Percentiles rank a stretch among this genome's conserved stretches.
Evolutionary conservation across 2,329 filamentous ascomycete genomes (phyloP).

Genomic region (Drechslera avenae): DNA sequence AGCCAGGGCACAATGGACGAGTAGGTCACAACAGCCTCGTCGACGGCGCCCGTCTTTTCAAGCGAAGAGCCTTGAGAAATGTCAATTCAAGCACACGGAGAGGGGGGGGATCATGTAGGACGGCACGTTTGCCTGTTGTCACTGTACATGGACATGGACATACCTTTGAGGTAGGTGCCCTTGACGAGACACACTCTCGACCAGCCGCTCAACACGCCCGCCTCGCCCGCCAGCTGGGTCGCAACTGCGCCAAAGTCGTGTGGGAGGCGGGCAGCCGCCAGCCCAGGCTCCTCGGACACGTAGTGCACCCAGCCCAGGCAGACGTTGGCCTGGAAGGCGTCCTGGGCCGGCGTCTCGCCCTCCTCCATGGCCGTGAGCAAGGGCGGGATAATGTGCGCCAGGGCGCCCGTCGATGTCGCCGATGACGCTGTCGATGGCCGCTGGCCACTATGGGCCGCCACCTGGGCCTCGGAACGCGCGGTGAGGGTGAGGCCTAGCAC

Average conservation of each 20-base stretch:
- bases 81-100: too few relatives aligned
- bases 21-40: conserved; percentile 71
- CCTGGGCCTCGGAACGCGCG: conserved; percentile 54
- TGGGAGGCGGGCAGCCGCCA: conserved; percentile 67
- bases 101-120: too few relatives aligned
- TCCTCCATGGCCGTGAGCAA: conserved; percentile 49
- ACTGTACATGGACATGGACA: conserved; percentile 23
- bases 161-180: conserved; percentile 76
- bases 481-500: conserved; percentile 53
- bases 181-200: conserved; percentile 82
- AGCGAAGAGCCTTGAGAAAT: conserved; percentile 51
- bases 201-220: conserved; percentile 68
- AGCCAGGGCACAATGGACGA: conserved; percentile 69
- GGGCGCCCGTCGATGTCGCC: conserved; percentile 31
- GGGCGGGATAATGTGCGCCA: conserved; percentile 48
- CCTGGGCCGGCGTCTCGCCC: conserved; percentile 54
- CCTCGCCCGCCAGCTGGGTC: conserved; percentile 26
- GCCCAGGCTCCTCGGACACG: conserved; percentile 70
- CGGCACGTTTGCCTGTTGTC: too few relatives aligned
- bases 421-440: conserved; percentile 51
- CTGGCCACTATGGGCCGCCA: conserved; percentile 51
- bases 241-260: conserved; percentile 57
- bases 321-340: conserved; percentile 76
- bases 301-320: conserved; percentile 87
- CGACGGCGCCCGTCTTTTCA: conserved; percentile 47